Evolutionary conservation across 163 green algal genomes (phyloP).

Genomic region (Volvox carteri): DNA sequence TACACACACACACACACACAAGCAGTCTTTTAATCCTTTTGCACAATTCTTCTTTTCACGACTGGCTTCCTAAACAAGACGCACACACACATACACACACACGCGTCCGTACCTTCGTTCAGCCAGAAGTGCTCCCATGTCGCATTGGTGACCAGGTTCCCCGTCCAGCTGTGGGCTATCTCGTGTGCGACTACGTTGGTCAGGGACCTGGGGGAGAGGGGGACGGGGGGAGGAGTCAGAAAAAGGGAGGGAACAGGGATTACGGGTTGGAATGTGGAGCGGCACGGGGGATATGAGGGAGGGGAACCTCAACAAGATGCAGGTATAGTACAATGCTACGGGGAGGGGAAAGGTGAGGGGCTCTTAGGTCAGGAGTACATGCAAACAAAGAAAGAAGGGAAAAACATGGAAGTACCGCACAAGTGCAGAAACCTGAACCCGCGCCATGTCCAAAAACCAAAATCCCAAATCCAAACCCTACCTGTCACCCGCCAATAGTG

Average conservation of each 20-base stretch:
- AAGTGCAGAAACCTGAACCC: too few relatives aligned
- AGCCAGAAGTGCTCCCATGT: constrained; percentile 92
- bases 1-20: too few relatives aligned
- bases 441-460: too few relatives aligned
- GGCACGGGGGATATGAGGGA: too few relatives aligned
- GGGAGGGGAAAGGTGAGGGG: too few relatives aligned
- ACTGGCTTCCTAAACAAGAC: not conserved
- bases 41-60: too few relatives aligned
- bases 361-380: too few relatives aligned
- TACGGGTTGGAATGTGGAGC: too few relatives aligned
- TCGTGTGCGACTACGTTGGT: constrained; percentile 91
- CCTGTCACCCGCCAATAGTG: constrained; percentile 91
- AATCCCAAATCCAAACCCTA: not conserved
- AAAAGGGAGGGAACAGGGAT: not conserved
- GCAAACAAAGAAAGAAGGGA: too few relatives aligned
- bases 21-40: not conserved
- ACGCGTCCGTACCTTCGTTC: constrained; percentile 76
- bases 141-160: constrained; percentile 94
- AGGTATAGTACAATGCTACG: too few relatives aligned
- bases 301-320: too few relatives aligned
- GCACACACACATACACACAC: not conserved
- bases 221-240: not conserved
- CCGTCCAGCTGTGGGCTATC: constrained; percentile 92
- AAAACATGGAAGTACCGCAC: too few relatives aligned
- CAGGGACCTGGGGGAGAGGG: constrained; percentile 64